Evolutionary conservation across 2,329 filamentous ascomycete species (phyloP).

Genomic region (Apiospora saccharicola): DNA sequence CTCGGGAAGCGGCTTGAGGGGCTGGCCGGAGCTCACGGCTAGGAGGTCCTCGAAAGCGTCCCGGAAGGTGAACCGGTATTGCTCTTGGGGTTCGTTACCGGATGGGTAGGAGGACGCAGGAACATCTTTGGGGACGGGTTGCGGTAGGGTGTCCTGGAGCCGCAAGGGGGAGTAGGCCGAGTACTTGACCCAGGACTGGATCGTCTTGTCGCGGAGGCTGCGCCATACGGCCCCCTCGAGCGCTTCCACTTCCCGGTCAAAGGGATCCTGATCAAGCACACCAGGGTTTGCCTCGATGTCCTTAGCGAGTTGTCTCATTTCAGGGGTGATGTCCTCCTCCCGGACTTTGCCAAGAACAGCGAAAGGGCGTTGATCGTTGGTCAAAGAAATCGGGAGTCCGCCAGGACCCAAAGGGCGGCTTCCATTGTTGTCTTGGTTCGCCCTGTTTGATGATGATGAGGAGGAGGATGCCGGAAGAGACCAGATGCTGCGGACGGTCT

Average conservation of each 20-base stretch:
- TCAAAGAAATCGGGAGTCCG: too few species aligned
- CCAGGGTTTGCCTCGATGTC: too few species aligned
- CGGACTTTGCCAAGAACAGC: too few species aligned
- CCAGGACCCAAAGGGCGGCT: not conserved
- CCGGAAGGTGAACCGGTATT: constrained; percentile 55
- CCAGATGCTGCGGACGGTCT: constrained; percentile 37
- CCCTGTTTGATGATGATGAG: too few species aligned
- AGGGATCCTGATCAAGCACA: too few species aligned
- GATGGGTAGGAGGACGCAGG: constrained; percentile 32
- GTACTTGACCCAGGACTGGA: constrained; percentile 46
- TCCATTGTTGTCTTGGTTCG: not conserved
- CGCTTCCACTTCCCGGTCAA: not conserved
- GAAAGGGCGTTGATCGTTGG: too few species aligned
- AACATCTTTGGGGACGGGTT: constrained; percentile 55
- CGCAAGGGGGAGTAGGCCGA: constrained; percentile 55
- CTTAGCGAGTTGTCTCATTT: too few species aligned
- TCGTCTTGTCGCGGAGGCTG: constrained; percentile 28
- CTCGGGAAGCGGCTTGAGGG: constrained; percentile 45
- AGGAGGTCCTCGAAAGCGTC: constrained; percentile 67
- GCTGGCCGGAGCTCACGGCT: constrained; percentile 51
- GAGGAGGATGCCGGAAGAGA: constrained; percentile 35
- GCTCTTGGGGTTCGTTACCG: not conserved
- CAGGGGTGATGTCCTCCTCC: too few species aligned
- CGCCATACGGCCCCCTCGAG: constrained; percentile 22
- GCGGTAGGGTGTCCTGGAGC: constrained; percentile 51